Percentiles rank a stretch among this genome's conserved stretches.
Evolutionary conservation across 2,329 filamentous ascomycete species (phyloP).

Genomic region (Hortaea sp.): DNA sequence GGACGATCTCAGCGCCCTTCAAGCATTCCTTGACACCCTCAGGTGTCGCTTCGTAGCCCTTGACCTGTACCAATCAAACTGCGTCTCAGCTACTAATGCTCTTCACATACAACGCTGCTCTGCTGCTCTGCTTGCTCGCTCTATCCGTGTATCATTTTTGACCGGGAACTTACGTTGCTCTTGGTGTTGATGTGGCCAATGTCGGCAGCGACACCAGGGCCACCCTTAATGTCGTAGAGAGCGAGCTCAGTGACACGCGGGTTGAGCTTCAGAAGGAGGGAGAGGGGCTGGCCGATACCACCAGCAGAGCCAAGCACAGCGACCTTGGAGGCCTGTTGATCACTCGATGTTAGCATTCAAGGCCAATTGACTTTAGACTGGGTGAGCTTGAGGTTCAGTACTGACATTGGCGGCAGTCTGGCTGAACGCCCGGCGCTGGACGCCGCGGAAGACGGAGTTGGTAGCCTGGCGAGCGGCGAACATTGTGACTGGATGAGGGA

Average conservation of each 20-base stretch:
- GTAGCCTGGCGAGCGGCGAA: conserved; percentile 50
- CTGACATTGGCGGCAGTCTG: conserved; percentile 42
- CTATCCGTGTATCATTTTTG: neutral
- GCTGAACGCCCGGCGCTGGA: conserved; percentile 44
- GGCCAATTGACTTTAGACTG: no score
- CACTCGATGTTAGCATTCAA: neutral
- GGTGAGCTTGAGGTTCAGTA: neutral
- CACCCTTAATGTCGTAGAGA: conserved; percentile 94
- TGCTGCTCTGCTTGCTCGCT: neutral
- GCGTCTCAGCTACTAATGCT: conserved; percentile 9
- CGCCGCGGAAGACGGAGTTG: conserved; percentile 34
- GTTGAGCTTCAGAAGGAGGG: conserved; percentile 97
- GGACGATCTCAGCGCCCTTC: conserved; percentile 81
- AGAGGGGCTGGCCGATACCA: conserved; percentile 97
- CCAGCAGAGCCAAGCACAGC: conserved; percentile 92
- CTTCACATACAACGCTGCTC: neutral
- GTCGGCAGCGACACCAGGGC: conserved; percentile 94
- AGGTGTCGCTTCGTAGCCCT: conserved; percentile 61
- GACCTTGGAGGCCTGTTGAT: conserved; percentile 80
- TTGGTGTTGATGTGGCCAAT: conserved; percentile 99
- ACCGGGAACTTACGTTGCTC: conserved; percentile 49
- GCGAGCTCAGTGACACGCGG: conserved; percentile 85
- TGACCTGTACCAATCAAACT: conserved; percentile 46
- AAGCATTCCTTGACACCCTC: conserved; percentile 65
- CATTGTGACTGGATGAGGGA: conserved; percentile 45